A percentile compares a stretch with the other conserved stretches of the same genome.
Evolutionary conservation across 352 stramenopile genomes (phyloP).

Genomic region (Phytophthora capsici): DNA sequence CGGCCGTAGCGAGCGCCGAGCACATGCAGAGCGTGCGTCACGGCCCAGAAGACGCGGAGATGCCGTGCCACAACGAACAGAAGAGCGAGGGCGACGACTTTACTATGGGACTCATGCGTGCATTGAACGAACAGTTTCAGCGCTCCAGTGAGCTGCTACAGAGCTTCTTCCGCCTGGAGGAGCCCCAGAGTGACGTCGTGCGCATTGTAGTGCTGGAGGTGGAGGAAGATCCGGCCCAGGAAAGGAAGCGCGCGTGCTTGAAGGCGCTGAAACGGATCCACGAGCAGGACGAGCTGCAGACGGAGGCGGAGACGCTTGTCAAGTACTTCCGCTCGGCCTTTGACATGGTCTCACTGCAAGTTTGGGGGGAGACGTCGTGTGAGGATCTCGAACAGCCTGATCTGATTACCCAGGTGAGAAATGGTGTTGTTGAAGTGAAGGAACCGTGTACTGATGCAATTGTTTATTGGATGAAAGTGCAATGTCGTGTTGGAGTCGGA

Average conservation of each 20-base stretch:
- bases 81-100: constrained; percentile 8
- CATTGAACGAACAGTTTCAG: constrained; percentile 47
- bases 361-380: constrained; percentile 56
- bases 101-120: constrained; percentile 30
- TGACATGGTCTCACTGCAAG: constrained; percentile 47
- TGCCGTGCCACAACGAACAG: constrained; percentile 18
- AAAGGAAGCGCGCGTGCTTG: constrained; percentile 49
- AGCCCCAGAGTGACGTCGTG: constrained; percentile 15
- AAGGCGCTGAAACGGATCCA: constrained; percentile 48
- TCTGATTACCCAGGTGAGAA: constrained; percentile 43
- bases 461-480: constrained; percentile 36
- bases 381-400: constrained; percentile 44
- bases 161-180: constrained; percentile 39
- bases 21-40: constrained; percentile 5
- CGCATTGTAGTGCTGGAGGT: constrained; percentile 47
- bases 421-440: constrained; percentile 8
- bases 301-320: constrained; percentile 43
- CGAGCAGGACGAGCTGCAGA: constrained; percentile 49
- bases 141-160: constrained; percentile 48
- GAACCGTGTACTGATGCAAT: constrained; percentile 4
- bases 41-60: constrained; percentile 3
- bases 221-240: constrained; percentile 24
- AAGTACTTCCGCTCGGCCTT: constrained; percentile 50
- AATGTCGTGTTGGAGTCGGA: constrained; percentile 49
- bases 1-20: constrained; percentile 29